Conservation (phyloP, 192 early-diverging fungal genomes). For the Coemansia furcata region DNA sequence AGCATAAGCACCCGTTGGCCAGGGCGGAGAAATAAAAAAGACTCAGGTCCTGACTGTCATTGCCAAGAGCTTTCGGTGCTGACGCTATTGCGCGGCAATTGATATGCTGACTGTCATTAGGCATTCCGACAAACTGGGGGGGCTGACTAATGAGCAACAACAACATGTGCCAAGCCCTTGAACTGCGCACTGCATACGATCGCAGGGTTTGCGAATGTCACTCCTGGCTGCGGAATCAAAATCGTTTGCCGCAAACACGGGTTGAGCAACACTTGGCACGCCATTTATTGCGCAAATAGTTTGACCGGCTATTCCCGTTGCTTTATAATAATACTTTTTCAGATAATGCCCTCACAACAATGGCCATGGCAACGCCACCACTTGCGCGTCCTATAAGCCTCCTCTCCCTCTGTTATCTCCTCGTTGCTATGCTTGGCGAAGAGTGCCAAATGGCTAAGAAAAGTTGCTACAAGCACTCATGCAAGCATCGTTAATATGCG, state of each 20-base stretch:
- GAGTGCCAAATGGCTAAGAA: background rate
- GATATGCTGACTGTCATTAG: background rate
- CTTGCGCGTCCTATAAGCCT: background rate
- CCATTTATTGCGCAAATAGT: background rate
- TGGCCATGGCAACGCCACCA: background rate
- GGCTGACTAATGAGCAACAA: background rate
- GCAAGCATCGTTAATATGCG: background rate
- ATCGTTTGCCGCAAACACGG: background rate
- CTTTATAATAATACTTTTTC: background rate
- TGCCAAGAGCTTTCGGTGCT: background rate
- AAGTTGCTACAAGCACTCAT: background rate
- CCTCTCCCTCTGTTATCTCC: background rate
- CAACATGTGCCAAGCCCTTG: background rate
- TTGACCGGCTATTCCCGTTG: background rate
- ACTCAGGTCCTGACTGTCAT: too few species aligned
- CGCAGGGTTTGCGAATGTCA: background rate
- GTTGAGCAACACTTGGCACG: background rate
- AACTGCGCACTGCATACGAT: background rate
- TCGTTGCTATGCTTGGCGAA: background rate
- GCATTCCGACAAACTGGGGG: background rate
- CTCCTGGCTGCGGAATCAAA: conserved; percentile 4
- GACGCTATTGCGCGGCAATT: background rate
- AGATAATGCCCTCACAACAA: background rate
- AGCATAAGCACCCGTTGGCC: background rate
- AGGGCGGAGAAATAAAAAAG: too few species aligned